These are phyloP conservation scores for Artemisia tridentata DNA, from an alignment of 129 eudicot genomes.

Conservation along the genomic window DNA sequence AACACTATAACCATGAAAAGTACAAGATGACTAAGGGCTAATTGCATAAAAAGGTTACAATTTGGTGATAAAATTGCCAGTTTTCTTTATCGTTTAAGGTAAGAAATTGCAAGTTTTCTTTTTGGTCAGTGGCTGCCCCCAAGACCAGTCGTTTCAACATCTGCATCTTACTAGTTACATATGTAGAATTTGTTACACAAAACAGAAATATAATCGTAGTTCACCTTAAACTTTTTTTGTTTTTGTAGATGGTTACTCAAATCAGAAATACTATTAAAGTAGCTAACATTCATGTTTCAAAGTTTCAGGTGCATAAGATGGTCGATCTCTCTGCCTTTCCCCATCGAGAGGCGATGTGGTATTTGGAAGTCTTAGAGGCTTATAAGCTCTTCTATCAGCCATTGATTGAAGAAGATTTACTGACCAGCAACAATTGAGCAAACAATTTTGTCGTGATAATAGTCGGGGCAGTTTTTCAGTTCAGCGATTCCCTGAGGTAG, in stretches of 20 bases:
- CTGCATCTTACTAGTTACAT: too few relatives aligned
- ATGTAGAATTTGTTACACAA: too few relatives aligned
- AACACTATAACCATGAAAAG: too few relatives aligned
- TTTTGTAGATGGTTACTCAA: not conserved
- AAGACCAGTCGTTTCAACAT: too few relatives aligned
- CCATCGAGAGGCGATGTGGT: constrained; percentile 96
- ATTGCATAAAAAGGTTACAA: too few relatives aligned
- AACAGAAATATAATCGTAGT: too few relatives aligned
- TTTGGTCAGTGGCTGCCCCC: too few relatives aligned
- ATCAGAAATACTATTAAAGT: not conserved
- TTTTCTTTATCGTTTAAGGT: too few relatives aligned
- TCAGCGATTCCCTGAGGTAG: not conserved
- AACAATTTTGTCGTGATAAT: not conserved
- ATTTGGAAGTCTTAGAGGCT: constrained; percentile 93
- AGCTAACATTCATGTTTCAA: not conserved
- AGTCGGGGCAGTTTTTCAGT: not conserved
- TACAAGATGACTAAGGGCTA: too few relatives aligned
- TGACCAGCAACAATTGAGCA: constrained; percentile 1
- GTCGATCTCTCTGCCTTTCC: constrained; percentile 87
- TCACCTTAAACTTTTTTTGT: not conserved
- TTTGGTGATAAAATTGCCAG: too few relatives aligned
- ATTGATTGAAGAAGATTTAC: constrained; percentile 45
- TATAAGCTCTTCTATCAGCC: constrained; percentile 79
- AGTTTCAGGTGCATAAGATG: constrained; percentile 81
- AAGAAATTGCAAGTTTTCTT: too few relatives aligned